These are phyloP conservation scores for Leucocoprinus sp. DNA, from an alignment of 768 basidiomycete species.

Conservation along the genomic window DNA sequence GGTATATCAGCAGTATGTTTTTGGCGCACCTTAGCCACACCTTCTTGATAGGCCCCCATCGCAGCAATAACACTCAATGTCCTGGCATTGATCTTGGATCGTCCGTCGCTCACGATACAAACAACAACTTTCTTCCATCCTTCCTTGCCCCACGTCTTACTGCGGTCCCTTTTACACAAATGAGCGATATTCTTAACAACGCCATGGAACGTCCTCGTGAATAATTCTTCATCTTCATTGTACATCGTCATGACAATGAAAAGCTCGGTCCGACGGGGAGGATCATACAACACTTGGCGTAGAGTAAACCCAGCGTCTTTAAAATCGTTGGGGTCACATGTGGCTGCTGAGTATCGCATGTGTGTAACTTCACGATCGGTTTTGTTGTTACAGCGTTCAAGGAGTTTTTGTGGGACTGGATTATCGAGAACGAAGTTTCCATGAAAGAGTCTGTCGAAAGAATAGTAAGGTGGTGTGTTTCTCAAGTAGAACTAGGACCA, in stretches of 20 bases:
- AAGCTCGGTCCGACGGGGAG: slow-evolving; percentile 82
- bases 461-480: neutral
- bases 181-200: slow-evolving; percentile 93
- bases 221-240: slow-evolving; percentile 87
- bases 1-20: too few species aligned
- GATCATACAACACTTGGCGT: slow-evolving; percentile 87
- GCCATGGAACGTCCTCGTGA: slow-evolving; percentile 91
- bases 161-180: slow-evolving; percentile 75
- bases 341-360: slow-evolving; percentile 95
- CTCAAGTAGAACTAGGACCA: slow-evolving; percentile 12
- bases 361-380: slow-evolving; percentile 88
- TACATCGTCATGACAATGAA: slow-evolving; percentile 99
- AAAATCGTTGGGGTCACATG: slow-evolving; percentile 94
- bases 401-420: slow-evolving; percentile 82
- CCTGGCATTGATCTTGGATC: slow-evolving; percentile 76
- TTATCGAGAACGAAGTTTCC: slow-evolving; percentile 93
- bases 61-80: slow-evolving; percentile 84
- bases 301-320: slow-evolving; percentile 74
- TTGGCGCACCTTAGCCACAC: slow-evolving; percentile 73
- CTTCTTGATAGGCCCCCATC: slow-evolving; percentile 94
- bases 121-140: slow-evolving; percentile 99
- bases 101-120: slow-evolving; percentile 84
- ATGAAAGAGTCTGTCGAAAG: slow-evolving; percentile 56
- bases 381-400: slow-evolving; percentile 70
- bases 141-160: slow-evolving; percentile 94